Conservation (phyloP, 345 rosid species). For the Salix arbutifolia region DNA sequence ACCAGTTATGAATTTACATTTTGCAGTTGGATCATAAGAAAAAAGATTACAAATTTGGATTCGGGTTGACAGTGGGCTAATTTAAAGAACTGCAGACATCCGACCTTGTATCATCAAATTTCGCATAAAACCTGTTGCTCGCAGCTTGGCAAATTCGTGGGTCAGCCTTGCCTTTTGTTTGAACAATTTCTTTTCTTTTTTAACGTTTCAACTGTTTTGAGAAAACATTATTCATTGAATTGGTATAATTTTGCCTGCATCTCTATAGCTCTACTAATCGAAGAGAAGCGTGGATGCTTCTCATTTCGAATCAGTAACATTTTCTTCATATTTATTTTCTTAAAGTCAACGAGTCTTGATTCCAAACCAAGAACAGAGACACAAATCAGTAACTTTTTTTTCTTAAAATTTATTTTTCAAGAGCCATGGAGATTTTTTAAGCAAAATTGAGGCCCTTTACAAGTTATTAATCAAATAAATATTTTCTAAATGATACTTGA, state of each 20-base stretch:
- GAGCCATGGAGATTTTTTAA: too few species aligned
- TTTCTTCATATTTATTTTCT: neutral
- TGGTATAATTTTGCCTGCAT: neutral
- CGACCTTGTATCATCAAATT: neutral
- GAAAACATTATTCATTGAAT: constrained; percentile 1
- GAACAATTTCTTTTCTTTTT: neutral
- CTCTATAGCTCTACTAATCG: neutral
- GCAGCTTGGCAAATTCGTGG: neutral
- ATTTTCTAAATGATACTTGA: too few species aligned
- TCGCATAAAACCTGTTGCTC: neutral
- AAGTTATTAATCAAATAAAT: too few species aligned
- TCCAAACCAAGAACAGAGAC: too few species aligned
- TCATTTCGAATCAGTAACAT: neutral
- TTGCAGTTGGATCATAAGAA: constrained; percentile 87
- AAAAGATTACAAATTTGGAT: constrained; percentile 93
- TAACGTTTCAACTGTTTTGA: neutral
- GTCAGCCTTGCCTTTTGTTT: constrained; percentile 2
- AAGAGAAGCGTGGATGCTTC: neutral
- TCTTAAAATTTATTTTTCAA: too few species aligned
- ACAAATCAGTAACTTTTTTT: too few species aligned
- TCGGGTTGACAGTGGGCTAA: constrained; percentile 86
- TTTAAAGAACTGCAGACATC: neutral
- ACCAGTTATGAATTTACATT: neutral
- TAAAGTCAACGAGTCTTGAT: neutral
- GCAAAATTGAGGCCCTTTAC: too few species aligned